phyloP scores from a whole-genome alignment of 352 stramenopile species.

The Phytophthora rubi region DNA sequence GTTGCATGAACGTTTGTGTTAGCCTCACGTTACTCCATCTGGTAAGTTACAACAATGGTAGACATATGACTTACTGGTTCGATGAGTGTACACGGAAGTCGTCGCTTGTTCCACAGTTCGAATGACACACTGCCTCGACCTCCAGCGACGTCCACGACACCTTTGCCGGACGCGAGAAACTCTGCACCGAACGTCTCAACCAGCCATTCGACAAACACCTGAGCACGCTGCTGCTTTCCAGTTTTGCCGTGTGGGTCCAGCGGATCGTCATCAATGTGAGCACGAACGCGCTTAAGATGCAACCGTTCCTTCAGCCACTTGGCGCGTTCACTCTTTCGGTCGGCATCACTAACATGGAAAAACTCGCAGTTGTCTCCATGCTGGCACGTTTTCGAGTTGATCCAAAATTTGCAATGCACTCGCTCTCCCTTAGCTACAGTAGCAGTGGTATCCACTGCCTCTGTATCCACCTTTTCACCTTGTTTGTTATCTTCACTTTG shows the following conservation, averaged over 20 bases:
- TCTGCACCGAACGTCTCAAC: constrained; percentile 66
- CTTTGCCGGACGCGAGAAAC: constrained; percentile 53
- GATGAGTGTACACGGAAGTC: constrained; percentile 73
- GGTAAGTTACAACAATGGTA: background rate
- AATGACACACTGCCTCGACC: constrained; percentile 84
- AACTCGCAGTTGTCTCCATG: constrained; percentile 71
- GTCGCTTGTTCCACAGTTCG: constrained; percentile 86
- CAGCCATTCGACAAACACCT: constrained; percentile 81
- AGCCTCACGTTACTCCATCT: constrained; percentile 7
- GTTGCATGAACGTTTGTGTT: constrained; percentile 16
- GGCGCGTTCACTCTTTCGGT: constrained; percentile 57
- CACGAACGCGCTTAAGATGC: constrained; percentile 62
- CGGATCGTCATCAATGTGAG: constrained; percentile 64
- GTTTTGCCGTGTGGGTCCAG: constrained; percentile 76
- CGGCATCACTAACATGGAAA: constrained; percentile 53
- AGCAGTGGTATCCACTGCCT: background rate
- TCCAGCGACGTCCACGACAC: constrained; percentile 85
- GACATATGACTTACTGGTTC: constrained; percentile 67
- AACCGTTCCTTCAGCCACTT: constrained; percentile 72
- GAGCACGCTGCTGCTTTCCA: constrained; percentile 72
- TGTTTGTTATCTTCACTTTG: constrained; percentile 3
- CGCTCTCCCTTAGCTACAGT: constrained; percentile 7
- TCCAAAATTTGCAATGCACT: constrained; percentile 83
- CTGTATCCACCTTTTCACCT: background rate
- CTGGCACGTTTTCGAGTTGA: constrained; percentile 81